phyloP scores from a whole-genome alignment of 148 eudicot species.

The Chenopodium formosanum region DNA sequence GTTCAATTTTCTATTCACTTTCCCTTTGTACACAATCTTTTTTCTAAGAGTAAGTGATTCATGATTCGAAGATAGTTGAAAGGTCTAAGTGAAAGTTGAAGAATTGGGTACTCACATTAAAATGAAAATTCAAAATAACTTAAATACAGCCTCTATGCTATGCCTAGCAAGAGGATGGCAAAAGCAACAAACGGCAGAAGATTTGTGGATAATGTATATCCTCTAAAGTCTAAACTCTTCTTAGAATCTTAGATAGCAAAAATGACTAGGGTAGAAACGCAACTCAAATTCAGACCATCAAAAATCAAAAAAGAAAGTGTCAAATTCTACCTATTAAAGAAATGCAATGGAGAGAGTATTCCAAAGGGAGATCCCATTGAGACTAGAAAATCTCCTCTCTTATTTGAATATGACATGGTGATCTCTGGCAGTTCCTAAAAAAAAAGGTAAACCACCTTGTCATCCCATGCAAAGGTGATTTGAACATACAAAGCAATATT shows the following conservation, averaged over 20 bases:
- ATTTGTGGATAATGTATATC: neutral
- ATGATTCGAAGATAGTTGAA: neutral
- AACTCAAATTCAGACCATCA: neutral
- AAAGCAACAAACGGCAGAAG: neutral
- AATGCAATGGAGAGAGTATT: conserved; percentile 80
- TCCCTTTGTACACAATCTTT: neutral
- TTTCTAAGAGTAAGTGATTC: neutral
- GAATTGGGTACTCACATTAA: neutral
- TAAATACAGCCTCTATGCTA: neutral
- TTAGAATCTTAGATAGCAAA: neutral
- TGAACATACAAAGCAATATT: conserved; percentile 18
- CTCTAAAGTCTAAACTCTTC: neutral
- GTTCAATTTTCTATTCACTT: neutral
- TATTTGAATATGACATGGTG: conserved; percentile 37
- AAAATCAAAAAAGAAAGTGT: conserved; percentile 1
- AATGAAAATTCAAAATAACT: neutral
- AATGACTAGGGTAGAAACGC: neutral
- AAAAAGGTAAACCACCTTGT: conserved; percentile 36
- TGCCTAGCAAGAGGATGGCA: neutral
- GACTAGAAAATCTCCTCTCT: conserved; percentile 79
- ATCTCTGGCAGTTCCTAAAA: conserved; percentile 62
- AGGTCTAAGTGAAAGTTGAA: neutral
- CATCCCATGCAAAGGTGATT: conserved; percentile 36
- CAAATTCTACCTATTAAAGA: conserved; percentile 72
- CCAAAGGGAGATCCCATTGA: conserved; percentile 98